Base-by-base conservation (phyloP, 495 filamentous ascomycete species). In the Hypoxylon lenormandii region DNA sequence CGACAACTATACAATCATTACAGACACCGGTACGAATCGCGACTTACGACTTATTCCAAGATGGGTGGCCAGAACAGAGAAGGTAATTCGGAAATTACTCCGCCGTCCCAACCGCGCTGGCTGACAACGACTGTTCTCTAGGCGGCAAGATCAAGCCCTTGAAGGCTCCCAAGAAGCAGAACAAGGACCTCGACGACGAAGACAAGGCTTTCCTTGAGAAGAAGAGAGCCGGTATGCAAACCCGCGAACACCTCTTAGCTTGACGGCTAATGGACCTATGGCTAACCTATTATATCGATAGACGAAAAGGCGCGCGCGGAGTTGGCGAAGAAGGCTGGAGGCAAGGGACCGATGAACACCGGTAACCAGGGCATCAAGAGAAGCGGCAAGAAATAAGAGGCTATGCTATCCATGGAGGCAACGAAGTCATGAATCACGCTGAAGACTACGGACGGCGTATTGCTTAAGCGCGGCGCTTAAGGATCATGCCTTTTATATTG, bases 331-430 rank as follows among this genome's bases (percentile, higher is more conserved):
- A 88, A 90, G 78, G 81, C 83, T 11, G 80, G 79, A 53, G 85
- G 85, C 64, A 88, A 83, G 77, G 86, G 81, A 5, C 85, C 85
- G 60, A 61, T 84, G 82, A 92, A 91, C 80, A 89, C 88, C 49
- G 92, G 91, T 33, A 76, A 83, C 51, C 91, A 94, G 81, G 91
- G 91, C 50, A 95, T 95, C 82, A 95, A 94, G 88, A 94, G 92
- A 83, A 92, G 89, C 28, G 91, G 91, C 75, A 94, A 95, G 89
- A 93, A 93, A 85, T 92, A 85, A 59, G 19, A 19, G 1, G 2
- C 26, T 28, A 43, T 68, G 54, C 62, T 30, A 51, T 65, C 30
- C 55, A 49, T 51, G 36, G 51, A 58, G 52, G 45, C 56, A 52
- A 74, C 63, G 72, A 72, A 70, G 62, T 56, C 68, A 72, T 57